phyloP scores from a whole-genome alignment of 2,329 filamentous ascomycete species.

The Aspergillus bombycis region DNA sequence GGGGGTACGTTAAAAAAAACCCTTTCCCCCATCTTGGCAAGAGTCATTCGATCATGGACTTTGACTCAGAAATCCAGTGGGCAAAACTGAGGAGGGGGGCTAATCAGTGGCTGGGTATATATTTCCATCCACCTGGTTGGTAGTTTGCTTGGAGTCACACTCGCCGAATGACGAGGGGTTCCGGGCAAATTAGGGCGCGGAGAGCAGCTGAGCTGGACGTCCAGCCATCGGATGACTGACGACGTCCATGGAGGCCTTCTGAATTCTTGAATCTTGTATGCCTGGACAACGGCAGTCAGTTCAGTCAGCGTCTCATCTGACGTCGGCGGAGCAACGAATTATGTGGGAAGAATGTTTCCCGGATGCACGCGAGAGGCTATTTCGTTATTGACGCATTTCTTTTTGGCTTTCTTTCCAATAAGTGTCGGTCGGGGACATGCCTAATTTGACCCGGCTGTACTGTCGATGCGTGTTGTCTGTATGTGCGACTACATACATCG shows the following conservation, averaged over 20 bases:
- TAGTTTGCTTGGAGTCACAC: background rate
- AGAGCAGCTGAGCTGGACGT: background rate
- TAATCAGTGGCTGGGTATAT: constrained; percentile 1
- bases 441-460: background rate
- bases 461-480: background rate
- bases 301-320: constrained; percentile 1
- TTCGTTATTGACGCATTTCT: background rate
- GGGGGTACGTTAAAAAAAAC: background rate
- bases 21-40: background rate
- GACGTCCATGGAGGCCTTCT: background rate
- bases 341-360: constrained; percentile 4
- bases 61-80: background rate
- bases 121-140: background rate
- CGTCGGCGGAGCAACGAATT: constrained; percentile 13
- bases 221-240: background rate
- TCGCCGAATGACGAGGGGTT: background rate
- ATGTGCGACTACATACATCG: background rate
- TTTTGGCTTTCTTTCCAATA: background rate
- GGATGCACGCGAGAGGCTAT: background rate
- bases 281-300: background rate
- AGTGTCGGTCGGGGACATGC: background rate
- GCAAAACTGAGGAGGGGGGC: background rate
- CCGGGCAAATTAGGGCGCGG: background rate
- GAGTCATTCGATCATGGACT: background rate
- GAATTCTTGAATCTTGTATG: background rate